phyloP scores from a whole-genome alignment of 106 monocot genomes.

The Gastrodia elata region DNA sequence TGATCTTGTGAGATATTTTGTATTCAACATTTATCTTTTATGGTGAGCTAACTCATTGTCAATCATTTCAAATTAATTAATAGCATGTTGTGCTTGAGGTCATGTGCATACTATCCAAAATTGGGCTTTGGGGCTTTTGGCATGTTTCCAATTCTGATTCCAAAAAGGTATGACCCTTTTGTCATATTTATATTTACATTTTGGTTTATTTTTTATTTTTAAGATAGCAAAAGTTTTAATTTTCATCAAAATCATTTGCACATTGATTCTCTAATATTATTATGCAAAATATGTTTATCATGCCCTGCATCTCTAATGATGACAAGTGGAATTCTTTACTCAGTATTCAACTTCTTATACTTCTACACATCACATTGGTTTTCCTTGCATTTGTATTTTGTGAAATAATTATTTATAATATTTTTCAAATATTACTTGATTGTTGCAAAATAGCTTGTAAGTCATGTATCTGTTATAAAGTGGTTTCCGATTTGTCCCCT shows the following conservation, averaged over 20 bases:
- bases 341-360: neutral
- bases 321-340: neutral
- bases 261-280: neutral
- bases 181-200: neutral
- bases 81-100: conserved; percentile 59
- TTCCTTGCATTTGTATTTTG: neutral
- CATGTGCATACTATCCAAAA: conserved; percentile 74
- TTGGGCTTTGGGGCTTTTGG: conserved; percentile 76
- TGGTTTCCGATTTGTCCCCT: neutral
- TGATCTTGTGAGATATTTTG: neutral
- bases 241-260: neutral
- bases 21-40: neutral
- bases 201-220: neutral
- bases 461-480: neutral
- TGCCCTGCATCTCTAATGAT: neutral
- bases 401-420: neutral
- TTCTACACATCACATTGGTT: neutral
- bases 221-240: neutral
- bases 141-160: conserved; percentile 39
- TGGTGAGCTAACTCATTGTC: conserved; percentile 4
- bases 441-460: neutral
- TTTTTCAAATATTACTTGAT: neutral
- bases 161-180: conserved; percentile 36
- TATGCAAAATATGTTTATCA: neutral
- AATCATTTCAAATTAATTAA: conserved; percentile 6